A percentile compares a stretch with the other conserved stretches of the same genome.
These are phyloP conservation scores for Aspergillus hancockii DNA, from an alignment of 495 filamentous ascomycete species.

Conservation along the genomic window DNA sequence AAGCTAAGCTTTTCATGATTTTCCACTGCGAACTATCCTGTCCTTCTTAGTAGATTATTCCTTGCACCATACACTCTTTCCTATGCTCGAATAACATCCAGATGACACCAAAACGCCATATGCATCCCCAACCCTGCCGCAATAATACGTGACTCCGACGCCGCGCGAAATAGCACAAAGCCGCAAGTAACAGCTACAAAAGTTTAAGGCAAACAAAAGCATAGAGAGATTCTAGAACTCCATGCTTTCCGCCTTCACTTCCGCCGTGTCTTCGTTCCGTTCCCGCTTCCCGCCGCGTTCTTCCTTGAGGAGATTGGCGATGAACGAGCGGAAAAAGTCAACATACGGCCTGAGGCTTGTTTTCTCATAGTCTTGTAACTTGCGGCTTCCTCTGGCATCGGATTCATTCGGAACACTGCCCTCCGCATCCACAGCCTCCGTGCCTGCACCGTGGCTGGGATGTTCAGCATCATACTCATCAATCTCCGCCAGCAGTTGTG, in stretches of 20 bases:
- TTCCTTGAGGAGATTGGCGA: conserved; percentile 74
- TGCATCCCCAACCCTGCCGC: background rate
- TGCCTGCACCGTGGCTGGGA: conserved; percentile 28
- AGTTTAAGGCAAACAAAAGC: background rate
- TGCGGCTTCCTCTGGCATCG: conserved; percentile 43
- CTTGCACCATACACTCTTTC: background rate
- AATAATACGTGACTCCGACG: conserved; percentile 6
- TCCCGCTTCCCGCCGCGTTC: conserved; percentile 76
- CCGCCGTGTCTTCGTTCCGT: conserved; percentile 57
- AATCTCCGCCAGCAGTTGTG: conserved; percentile 75
- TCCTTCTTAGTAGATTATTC: background rate
- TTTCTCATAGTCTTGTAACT: conserved; percentile 89
- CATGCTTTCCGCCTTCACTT: conserved; percentile 53
- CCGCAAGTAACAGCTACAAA: background rate
- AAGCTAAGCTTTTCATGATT: background rate
- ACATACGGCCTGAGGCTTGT: conserved; percentile 92
- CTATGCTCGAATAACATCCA: background rate
- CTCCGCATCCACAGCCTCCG: conserved; percentile 39
- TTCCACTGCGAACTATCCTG: no score
- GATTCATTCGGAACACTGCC: conserved; percentile 38
- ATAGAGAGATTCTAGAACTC: conserved; percentile 41
- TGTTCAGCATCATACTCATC: conserved; percentile 65
- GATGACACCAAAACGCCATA: conserved; percentile 1
- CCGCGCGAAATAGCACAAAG: conserved; percentile 12
- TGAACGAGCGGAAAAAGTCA: conserved; percentile 83